Evolutionary conservation across 2,329 filamentous ascomycete genomes (phyloP), one percentile per base, ranked within the genome.

Genomic region (Fusarium sarcochroum): DNA sequence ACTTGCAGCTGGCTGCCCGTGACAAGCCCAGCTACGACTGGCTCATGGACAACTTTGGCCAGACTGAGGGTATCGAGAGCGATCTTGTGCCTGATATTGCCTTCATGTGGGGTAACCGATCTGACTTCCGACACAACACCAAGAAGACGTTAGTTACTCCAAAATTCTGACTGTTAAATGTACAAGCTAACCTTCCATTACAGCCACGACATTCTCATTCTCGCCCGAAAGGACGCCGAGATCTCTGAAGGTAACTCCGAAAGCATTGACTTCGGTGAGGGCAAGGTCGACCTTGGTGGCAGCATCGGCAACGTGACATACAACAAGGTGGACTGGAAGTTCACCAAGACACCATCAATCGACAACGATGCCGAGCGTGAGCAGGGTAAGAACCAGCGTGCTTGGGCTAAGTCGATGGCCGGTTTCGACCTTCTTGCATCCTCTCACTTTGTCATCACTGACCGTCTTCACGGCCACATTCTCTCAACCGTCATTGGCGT

Each of bases 51-150:
- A 64, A 54, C 21, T 74, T 74, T 59, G 66, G 58, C 11, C 15
- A 58, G 6, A 51, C 52, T 4, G 48, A 70, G 4, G 72, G 71
- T 21, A 74, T 74, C 35, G 51, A 71, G 30, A 70, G 46, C 35
- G 72, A 74, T 13, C 72, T 74, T 25, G 64, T 74, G 20, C 72
- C 72, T 27, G 72, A 74, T 21, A 74, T 74, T 53, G 72, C 72
- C 13, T 74, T 74, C 58, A 74, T 74, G 72, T 74, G 72, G 72
- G 71, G 72, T 23, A 74, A 74, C 45, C 58, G 72, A 44, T 73
- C 72, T 32, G 72, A 74, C 42, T 73, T 73, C 14, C 40, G 72
- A 38, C 49, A 58, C 68, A 73, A 73, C 52, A 73, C 69, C 23
- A 59, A 66, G 56, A 73, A 73, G 63, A 74, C 71, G 72, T 74